Conservation (phyloP, 1,284 basidiomycete species). For the Mycosarcoma mackinlayi region DNA sequence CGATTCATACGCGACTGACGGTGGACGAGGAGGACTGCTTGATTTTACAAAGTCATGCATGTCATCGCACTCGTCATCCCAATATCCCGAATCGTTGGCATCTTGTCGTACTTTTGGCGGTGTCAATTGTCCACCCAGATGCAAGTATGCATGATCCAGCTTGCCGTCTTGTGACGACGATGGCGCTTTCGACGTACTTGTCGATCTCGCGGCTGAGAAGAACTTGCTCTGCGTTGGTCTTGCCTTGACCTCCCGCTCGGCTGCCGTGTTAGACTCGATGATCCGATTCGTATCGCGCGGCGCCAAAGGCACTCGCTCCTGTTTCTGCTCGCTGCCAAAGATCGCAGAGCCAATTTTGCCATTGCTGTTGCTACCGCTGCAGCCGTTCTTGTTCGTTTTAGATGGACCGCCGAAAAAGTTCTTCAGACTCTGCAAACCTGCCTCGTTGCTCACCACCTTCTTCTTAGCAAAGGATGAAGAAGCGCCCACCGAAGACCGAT, state of each 20-base stretch:
- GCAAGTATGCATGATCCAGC: constrained; percentile 32
- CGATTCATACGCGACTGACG: constrained; percentile 13
- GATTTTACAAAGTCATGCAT: constrained; percentile 41
- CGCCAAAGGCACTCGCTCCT: constrained; percentile 16
- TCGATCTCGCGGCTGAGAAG: too few species aligned
- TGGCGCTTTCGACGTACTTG: too few species aligned
- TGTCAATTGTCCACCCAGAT: constrained; percentile 34
- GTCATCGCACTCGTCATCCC: constrained; percentile 46
- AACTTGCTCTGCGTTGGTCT: constrained; percentile 36
- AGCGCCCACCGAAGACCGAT: constrained; percentile 8
- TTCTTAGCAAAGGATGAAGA: constrained; percentile 14
- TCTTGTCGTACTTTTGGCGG: constrained; percentile 18
- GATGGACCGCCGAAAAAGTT: constrained; percentile 27
- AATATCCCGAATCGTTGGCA: constrained; percentile 33
- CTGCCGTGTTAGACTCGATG: background rate
- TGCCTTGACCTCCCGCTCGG: background rate
- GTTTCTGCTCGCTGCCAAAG: background rate
- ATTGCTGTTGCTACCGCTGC: background rate
- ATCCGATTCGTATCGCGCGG: constrained; percentile 25
- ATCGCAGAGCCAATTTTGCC: background rate
- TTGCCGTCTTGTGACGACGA: constrained; percentile 3
- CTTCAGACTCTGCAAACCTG: constrained; percentile 44
- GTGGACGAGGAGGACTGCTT: constrained; percentile 24
- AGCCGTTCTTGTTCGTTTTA: background rate
- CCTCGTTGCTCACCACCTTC: constrained; percentile 36